A percentile compares a stretch with the other conserved stretches of the same genome.
These are phyloP conservation scores for Raffaelea albimanens DNA, from an alignment of 2,329 filamentous ascomycete genomes.

Conservation along the genomic window DNA sequence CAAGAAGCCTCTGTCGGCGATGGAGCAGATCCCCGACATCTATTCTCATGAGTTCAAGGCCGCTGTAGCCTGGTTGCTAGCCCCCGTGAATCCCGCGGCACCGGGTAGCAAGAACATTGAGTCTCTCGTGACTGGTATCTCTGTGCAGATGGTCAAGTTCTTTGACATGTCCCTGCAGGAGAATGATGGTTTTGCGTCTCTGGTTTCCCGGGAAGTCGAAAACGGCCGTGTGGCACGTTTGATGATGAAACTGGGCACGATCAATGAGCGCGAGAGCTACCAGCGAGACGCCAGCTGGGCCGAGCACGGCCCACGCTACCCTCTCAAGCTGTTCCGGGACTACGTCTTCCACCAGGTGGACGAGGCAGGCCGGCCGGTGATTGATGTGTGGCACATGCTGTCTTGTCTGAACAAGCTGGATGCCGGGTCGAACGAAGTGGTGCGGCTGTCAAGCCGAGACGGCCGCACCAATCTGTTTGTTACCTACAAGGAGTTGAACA, in stretches of 20 bases:
- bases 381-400: conserved; percentile 83
- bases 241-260: conserved; percentile 69
- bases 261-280: conserved; percentile 64
- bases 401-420: conserved; percentile 86
- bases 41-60: conserved; percentile 75
- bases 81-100: conserved; percentile 39
- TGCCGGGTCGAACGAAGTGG: conserved; percentile 75
- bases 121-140: conserved; percentile 68
- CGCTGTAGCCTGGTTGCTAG: conserved; percentile 73
- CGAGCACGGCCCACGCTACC: conserved; percentile 85
- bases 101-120: conserved; percentile 61
- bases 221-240: conserved; percentile 79
- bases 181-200: conserved; percentile 63
- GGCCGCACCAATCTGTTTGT: conserved; percentile 84
- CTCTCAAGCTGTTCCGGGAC: conserved; percentile 89
- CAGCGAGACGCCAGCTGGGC: conserved; percentile 74
- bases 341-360: conserved; percentile 97
- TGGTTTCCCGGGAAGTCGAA: conserved; percentile 74
- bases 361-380: conserved; percentile 67
- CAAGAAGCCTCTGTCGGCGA: conserved; percentile 46
- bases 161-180: conserved; percentile 74
- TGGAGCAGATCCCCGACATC: conserved; percentile 63
- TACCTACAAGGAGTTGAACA: conserved; percentile 80
- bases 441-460: conserved; percentile 79
- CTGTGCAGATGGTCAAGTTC: conserved; percentile 63